Percentiles rank a stretch among this genome's conserved stretches.
Evolutionary conservation across 768 basidiomycete genomes (phyloP).

Genomic region (Austroboletus festivus): DNA sequence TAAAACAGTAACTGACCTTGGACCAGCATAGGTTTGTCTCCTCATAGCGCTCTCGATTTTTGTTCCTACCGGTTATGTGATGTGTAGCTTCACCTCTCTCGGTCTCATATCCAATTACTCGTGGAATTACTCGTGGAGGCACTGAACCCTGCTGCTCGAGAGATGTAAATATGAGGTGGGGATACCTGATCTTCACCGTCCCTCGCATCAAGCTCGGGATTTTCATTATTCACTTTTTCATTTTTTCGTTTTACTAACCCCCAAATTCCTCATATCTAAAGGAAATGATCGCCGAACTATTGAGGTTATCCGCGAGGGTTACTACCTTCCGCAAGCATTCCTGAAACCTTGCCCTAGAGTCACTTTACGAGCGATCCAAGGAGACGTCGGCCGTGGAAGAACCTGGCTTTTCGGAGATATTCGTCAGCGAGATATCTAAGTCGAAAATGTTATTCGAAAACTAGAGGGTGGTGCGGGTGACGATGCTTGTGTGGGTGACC

Average conservation of each 20-base stretch:
- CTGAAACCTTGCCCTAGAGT: conserved; percentile 16
- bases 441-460: conserved; percentile 11
- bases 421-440: conserved; percentile 6
- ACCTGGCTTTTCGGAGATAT: not conserved
- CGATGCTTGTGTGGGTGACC: conserved; percentile 8
- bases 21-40: conserved; percentile 13
- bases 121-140: conserved; percentile 12
- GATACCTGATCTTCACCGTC: conserved; percentile 11
- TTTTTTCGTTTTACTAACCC: conserved; percentile 18
- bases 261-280: conserved; percentile 12
- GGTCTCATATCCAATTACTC: conserved; percentile 13
- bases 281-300: conserved; percentile 14
- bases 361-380: conserved; percentile 4
- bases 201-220: conserved; percentile 8
- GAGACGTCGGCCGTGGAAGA: not conserved
- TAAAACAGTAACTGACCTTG: not conserved
- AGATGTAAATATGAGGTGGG: conserved; percentile 19
- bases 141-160: conserved; percentile 15
- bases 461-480: conserved; percentile 10
- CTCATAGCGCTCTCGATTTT: conserved; percentile 11
- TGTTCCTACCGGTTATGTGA: not conserved
- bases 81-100: conserved; percentile 3
- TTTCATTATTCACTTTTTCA: conserved; percentile 13
- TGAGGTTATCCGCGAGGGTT: conserved; percentile 13
- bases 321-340: conserved; percentile 10